Evolutionary conservation across 2,329 filamentous ascomycete species (phyloP).

Genomic region (Penicillium sp.): DNA sequence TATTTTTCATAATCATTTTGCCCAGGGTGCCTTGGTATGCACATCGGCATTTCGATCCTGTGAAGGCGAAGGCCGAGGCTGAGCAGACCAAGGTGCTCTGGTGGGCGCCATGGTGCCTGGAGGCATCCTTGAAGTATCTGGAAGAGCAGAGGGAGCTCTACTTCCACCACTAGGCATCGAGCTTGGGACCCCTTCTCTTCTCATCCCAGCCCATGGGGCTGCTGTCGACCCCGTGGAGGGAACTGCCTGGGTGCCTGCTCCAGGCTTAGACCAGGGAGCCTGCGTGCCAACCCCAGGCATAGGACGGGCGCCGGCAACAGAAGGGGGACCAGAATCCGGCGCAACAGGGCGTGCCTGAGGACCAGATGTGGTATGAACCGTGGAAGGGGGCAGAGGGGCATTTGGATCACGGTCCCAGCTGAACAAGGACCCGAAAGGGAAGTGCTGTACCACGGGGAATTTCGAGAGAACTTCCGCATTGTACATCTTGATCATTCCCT

Average conservation of each 20-base stretch:
- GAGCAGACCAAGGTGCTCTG: slow-evolving; percentile 32
- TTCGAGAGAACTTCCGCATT: slow-evolving; percentile 94
- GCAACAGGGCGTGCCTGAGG: slow-evolving; percentile 25
- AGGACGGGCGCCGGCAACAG: slow-evolving; percentile 16
- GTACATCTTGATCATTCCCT: slow-evolving; percentile 99
- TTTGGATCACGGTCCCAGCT: slow-evolving; percentile 69
- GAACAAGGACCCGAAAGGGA: slow-evolving; percentile 77
- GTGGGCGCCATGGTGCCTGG: slow-evolving; percentile 33
- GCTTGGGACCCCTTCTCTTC: slow-evolving; percentile 11
- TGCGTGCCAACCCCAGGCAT: slow-evolving; percentile 27
- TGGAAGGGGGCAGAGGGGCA: slow-evolving; percentile 50
- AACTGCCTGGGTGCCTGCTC: slow-evolving; percentile 12
- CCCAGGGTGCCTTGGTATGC: slow-evolving; percentile 42
- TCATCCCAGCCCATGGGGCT: slow-evolving; percentile 31
- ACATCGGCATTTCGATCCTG: slow-evolving; percentile 17
- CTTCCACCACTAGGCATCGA: neutral
- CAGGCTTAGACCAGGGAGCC: slow-evolving; percentile 37
- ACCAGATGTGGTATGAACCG: slow-evolving; percentile 52
- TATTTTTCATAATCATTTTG: slow-evolving; percentile 19
- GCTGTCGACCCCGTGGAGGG: slow-evolving; percentile 25
- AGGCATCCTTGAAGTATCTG: slow-evolving; percentile 30
- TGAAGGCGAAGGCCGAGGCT: slow-evolving; percentile 15
- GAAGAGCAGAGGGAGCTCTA: slow-evolving; percentile 15
- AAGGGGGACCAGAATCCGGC: slow-evolving; percentile 12
- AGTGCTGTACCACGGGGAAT: slow-evolving; percentile 98